Base-by-base conservation (phyloP, 1,139 yeast species). In the Protomyces arabidopsidicola region DNA sequence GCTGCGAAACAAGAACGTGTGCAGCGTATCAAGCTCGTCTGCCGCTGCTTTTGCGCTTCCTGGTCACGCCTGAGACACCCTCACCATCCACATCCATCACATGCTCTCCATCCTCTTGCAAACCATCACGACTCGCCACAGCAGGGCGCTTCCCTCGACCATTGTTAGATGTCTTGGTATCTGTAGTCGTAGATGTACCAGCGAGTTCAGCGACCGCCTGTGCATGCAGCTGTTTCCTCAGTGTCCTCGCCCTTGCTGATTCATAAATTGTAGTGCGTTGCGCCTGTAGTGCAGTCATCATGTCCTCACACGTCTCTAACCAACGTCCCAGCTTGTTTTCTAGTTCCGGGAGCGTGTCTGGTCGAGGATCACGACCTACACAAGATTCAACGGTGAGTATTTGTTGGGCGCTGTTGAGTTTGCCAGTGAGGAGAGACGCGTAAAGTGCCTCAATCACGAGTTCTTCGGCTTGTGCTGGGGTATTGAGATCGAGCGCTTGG, bases 361-460 rank as follows among this genome's bases (percentile, higher is more conserved):
- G 55, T 27, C 45, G 36, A 5, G 45, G 10, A 38, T 60, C 63
- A 12, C 63, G 36, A 5, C 63, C 63, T 12, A 27, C 42, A 16
- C 57, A 52, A 0, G 54, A 45, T 20, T 53, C 39, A 8, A 60
- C 50, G 38, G 36, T 42, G n/a, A 60, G 39, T 20, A 54, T 20
- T 31, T 60, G 54, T 20, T 38, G 22, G 3, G 53, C 34, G 5
- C 57, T 27, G 36, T 60, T 54, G 34, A 60, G 53, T 45, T 53
- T 60, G 14, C 48, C 63, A 16, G 31, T 22, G 31, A 60, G 24
- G 10, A 60, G 53, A 2, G 58, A 53, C n/a, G 53, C 58, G 42
- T 60, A 60, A 14, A 48, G 12, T 8, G 63, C 63, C 22, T 45
- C 53, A 20, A 53, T 53, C 20, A 60, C 36, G 31, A 60, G 38